Evolutionary conservation across 108 stramenopile species (phyloP).

Genomic region (Skeletonema costatum): DNA sequence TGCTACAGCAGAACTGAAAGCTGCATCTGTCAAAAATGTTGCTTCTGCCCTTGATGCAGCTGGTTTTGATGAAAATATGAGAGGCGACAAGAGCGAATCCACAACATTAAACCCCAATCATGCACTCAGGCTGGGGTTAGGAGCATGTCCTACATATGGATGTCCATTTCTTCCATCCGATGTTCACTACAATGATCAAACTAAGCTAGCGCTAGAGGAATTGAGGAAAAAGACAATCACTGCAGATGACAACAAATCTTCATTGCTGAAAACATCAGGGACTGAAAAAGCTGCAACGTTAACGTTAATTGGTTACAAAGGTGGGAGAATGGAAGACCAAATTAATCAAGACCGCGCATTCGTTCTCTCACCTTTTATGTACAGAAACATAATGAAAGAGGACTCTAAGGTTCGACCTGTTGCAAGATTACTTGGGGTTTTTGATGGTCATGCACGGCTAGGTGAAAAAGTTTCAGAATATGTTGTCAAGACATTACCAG

Average conservation of each 20-base stretch:
- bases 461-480: slow-evolving; percentile 82
- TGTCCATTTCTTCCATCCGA: slow-evolving; percentile 69
- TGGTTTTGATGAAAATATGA: slow-evolving; percentile 39
- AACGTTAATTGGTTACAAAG: slow-evolving; percentile 69
- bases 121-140: slow-evolving; percentile 25
- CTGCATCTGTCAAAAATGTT: slow-evolving; percentile 19
- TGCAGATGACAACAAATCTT: not conserved
- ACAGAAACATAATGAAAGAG: slow-evolving; percentile 12
- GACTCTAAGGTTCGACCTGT: not conserved
- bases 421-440: slow-evolving; percentile 70
- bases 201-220: slow-evolving; percentile 43
- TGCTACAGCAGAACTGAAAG: slow-evolving; percentile 23
- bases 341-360: slow-evolving; percentile 74
- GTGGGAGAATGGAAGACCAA: slow-evolving; percentile 52
- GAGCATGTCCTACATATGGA: slow-evolving; percentile 64
- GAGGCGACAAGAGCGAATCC: not conserved
- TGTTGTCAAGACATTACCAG: slow-evolving; percentile 62
- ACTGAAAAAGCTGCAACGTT: slow-evolving; percentile 51
- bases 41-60: slow-evolving; percentile 32
- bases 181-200: slow-evolving; percentile 57
- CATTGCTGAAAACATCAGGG: slow-evolving; percentile 37
- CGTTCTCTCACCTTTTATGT: slow-evolving; percentile 45
- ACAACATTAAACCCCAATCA: slow-evolving; percentile 38
- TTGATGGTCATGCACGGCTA: slow-evolving; percentile 80
- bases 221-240: slow-evolving; percentile 34